These are phyloP conservation scores for Globisporangium abappressorium DNA, from an alignment of 352 stramenopile species.

Conservation along the genomic window DNA sequence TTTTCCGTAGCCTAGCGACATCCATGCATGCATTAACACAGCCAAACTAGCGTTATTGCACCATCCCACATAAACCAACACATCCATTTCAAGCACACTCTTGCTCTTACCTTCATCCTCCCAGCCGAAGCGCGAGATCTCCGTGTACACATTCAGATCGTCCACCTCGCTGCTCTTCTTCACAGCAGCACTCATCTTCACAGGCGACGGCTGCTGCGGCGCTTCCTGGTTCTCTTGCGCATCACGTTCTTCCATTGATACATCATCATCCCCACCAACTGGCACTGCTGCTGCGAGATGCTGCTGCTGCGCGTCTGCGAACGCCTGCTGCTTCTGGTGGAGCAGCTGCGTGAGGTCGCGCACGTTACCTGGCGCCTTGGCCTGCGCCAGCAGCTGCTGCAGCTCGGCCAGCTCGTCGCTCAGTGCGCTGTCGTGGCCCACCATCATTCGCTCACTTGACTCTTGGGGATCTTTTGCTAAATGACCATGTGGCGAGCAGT, in stretches of 20 bases:
- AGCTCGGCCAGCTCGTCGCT: conserved; percentile 65
- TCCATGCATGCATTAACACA: background rate
- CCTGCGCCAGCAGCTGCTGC: conserved; percentile 50
- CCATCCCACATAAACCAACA: background rate
- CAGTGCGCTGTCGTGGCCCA: conserved; percentile 26
- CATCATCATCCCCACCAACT: background rate
- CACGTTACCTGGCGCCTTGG: conserved; percentile 54
- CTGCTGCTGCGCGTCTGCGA: conserved; percentile 26
- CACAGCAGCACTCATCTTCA: conserved; percentile 24
- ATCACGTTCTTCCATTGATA: conserved; percentile 3
- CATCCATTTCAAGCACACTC: background rate
- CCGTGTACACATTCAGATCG: conserved; percentile 67
- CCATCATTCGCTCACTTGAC: conserved; percentile 16
- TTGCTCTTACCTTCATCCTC: conserved; percentile 61
- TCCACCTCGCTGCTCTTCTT: conserved; percentile 19
- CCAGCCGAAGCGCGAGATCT: conserved; percentile 85
- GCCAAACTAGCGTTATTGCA: background rate
- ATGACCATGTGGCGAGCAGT: background rate
- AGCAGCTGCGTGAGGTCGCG: conserved; percentile 64
- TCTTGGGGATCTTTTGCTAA: background rate
- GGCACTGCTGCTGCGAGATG: conserved; percentile 10
- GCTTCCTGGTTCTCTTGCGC: conserved; percentile 5
- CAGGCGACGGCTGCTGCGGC: conserved; percentile 18
- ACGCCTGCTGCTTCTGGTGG: conserved; percentile 48
- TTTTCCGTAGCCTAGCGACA: conserved; percentile 68